A percentile compares a stretch with the other conserved stretches of the same genome.
Conservation (phyloP, 805 yeast species). For the Lipomyces chichibuensis region DNA sequence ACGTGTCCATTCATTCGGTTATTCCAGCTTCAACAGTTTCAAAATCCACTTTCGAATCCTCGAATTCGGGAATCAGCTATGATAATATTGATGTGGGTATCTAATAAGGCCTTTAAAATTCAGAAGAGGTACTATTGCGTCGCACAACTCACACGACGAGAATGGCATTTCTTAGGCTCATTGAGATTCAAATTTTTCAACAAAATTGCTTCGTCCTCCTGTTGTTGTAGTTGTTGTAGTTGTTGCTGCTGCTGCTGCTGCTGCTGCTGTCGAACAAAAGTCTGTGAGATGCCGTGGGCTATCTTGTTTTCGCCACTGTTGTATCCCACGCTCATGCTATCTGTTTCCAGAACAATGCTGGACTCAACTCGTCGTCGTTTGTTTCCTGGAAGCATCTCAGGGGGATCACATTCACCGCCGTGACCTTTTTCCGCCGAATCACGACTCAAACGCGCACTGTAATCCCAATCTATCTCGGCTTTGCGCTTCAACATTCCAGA, state of each 20-base stretch:
- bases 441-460: not conserved
- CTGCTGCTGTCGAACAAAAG: not conserved
- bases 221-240: too few relatives aligned
- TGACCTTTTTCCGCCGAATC: not conserved
- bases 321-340: not conserved
- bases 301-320: not conserved
- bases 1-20: not conserved
- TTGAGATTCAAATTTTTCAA: not conserved
- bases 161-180: not conserved
- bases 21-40: not conserved
- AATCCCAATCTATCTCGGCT: not conserved
- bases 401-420: not conserved
- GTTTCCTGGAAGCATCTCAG: not conserved
- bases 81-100: not conserved
- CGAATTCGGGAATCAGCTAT: not conserved
- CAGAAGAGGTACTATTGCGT: not conserved
- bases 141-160: not conserved
- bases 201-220: not conserved
- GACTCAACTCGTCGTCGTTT: not conserved
- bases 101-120: not conserved
- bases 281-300: not conserved
- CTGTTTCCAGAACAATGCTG: not conserved
- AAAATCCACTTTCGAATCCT: not conserved
- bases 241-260: too few relatives aligned
- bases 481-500: not conserved